Conservation (phyloP, 192 early-diverging fungal genomes). For the Ambispora gerdemannii region DNA sequence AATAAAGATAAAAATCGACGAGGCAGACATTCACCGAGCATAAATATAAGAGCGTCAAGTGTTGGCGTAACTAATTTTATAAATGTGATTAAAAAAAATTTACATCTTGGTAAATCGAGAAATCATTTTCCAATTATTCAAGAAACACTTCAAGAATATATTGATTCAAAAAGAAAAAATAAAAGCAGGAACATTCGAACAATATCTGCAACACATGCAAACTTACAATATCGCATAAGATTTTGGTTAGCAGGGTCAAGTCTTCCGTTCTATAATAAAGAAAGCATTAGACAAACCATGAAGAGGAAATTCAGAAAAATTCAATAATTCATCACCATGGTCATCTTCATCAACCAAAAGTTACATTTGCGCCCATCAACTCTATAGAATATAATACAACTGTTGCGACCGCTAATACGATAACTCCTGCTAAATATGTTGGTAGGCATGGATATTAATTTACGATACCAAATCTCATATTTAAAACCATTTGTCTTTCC, state of each 20-base stretch:
- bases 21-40: constrained; percentile 11
- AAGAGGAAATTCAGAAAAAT: constrained; percentile 3
- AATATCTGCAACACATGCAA: constrained; percentile 32
- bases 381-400: background rate
- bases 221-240: constrained; percentile 20
- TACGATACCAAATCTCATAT: background rate
- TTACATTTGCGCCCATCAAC: background rate
- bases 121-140: constrained; percentile 27
- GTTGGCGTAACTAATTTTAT: constrained; percentile 30
- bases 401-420: background rate
- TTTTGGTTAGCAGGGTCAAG: constrained; percentile 20
- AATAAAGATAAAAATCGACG: too few species aligned
- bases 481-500: background rate
- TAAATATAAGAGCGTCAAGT: constrained; percentile 20
- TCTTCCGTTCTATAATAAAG: constrained; percentile 23
- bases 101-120: constrained; percentile 18
- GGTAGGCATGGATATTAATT: background rate
- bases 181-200: constrained; percentile 28
- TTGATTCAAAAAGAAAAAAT: constrained; percentile 23
- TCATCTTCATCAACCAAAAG: background rate
- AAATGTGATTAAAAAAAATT: constrained; percentile 18
- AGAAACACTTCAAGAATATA: constrained; percentile 21
- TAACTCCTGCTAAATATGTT: background rate
- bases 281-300: constrained; percentile 22
- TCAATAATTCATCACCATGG: too few species aligned